Conservation (phyloP, 331 rosid species). For the Saraca asoca region DNA sequence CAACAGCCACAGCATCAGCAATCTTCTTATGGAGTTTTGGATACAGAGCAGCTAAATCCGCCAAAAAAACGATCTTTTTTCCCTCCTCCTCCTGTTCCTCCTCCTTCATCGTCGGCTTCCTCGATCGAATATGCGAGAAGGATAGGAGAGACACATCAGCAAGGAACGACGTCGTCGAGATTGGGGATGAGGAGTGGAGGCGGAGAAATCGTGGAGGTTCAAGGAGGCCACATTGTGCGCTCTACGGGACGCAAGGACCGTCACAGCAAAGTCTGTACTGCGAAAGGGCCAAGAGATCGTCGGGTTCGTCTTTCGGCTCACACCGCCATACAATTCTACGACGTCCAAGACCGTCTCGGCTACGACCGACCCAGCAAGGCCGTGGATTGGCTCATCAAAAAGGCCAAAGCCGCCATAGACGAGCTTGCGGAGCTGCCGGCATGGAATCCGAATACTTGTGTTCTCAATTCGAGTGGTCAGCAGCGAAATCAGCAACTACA, state of each 20-base stretch:
- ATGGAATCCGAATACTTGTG: constrained; percentile 60
- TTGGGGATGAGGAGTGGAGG: constrained; percentile 52
- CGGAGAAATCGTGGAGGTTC: constrained; percentile 82
- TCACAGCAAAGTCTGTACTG: constrained; percentile 94
- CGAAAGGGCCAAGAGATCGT: constrained; percentile 87
- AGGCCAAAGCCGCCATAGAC: constrained; percentile 88
- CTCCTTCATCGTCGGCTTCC: constrained; percentile 24
- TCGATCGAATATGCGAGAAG: constrained; percentile 70
- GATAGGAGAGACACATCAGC: constrained; percentile 60
- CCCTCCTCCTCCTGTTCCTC: constrained; percentile 35
- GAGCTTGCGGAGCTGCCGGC: constrained; percentile 88
- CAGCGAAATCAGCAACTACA: constrained; percentile 14
- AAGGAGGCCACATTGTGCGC: constrained; percentile 91
- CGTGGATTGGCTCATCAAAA: constrained; percentile 87
- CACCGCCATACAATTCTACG: constrained; percentile 92
- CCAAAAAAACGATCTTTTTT: constrained; percentile 44
- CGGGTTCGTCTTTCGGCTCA: constrained; percentile 85
- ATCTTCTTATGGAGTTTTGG: constrained; percentile 29
- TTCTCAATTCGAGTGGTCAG: background rate
- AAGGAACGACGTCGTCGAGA: constrained; percentile 48
- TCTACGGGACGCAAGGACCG: constrained; percentile 89
- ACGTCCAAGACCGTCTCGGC: constrained; percentile 89
- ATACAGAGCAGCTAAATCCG: constrained; percentile 29
- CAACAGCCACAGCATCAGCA: constrained; percentile 16
- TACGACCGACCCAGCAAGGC: constrained; percentile 96